phyloP scores from a whole-genome alignment of 2,329 filamentous ascomycete genomes.

The Myriosclerotinia scirpicola region DNA sequence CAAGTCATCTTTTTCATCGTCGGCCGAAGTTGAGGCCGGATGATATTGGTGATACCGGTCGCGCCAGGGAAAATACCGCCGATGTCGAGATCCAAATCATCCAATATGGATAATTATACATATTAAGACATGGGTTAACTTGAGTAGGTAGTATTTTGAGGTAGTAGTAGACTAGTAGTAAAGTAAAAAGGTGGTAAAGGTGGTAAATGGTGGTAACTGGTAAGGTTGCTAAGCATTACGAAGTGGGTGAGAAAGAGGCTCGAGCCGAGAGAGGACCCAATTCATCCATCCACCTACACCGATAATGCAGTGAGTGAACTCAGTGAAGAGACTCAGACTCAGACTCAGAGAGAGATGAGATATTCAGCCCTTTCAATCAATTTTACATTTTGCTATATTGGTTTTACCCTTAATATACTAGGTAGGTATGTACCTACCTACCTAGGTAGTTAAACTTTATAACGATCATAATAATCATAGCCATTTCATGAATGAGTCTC shows the following conservation, averaged over 20 bases:
- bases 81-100: neutral
- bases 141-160: conserved; percentile 10
- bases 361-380: neutral
- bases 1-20: conserved; percentile 24
- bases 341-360: too few relatives aligned
- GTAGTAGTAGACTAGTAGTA: neutral
- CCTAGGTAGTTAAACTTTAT: too few relatives aligned
- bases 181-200: neutral
- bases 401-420: too few relatives aligned
- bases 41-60: conserved; percentile 7
- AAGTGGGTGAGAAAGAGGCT: neutral
- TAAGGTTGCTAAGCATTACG: neutral
- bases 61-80: conserved; percentile 11
- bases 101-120: conserved; percentile 5
- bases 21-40: conserved; percentile 20
- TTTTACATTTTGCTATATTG: too few relatives aligned
- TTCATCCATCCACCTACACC: neutral
- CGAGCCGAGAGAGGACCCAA: neutral
- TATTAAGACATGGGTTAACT: conserved; percentile 10
- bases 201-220: too few relatives aligned
- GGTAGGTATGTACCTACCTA: too few relatives aligned
- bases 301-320: too few relatives aligned
- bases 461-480: too few relatives aligned
- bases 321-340: too few relatives aligned
- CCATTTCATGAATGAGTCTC: neutral